phyloP scores from a whole-genome alignment of 140 eudicot genomes.

The Senecio squalidus region DNA sequence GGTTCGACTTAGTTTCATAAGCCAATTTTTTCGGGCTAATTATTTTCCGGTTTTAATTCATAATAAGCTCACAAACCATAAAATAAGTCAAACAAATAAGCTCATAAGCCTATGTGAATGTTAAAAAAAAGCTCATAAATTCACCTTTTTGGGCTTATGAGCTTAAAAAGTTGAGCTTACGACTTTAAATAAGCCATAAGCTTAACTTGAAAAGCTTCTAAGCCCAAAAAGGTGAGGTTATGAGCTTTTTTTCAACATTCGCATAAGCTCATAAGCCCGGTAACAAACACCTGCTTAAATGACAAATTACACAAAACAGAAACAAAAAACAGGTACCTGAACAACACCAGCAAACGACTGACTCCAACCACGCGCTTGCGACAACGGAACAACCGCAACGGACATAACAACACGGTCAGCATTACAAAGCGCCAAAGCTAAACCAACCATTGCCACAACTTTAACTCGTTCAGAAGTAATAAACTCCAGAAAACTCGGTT shows the following conservation, averaged over 20 bases:
- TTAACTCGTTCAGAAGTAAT: constrained; percentile 93
- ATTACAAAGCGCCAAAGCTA: constrained; percentile 87
- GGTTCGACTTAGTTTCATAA: too few relatives aligned
- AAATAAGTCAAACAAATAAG: too few relatives aligned
- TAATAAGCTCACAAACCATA: too few relatives aligned
- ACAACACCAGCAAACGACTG: constrained; percentile 96
- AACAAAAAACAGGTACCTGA: constrained; percentile 47
- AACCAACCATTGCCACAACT: constrained; percentile 88
- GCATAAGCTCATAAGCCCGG: neutral
- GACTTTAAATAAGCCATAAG: too few relatives aligned
- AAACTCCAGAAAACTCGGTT: constrained; percentile 62
- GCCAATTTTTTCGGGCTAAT: too few relatives aligned
- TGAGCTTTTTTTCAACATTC: neutral
- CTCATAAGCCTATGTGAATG: too few relatives aligned
- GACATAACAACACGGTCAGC: constrained; percentile 99
- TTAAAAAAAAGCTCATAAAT: too few relatives aligned
- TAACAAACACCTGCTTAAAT: neutral
- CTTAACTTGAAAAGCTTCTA: too few relatives aligned
- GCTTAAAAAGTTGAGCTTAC: too few relatives aligned
- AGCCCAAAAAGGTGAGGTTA: too few relatives aligned
- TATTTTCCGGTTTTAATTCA: too few relatives aligned
- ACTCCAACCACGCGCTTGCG: constrained; percentile 70
- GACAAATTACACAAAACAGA: neutral
- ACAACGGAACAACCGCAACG: constrained; percentile 84
- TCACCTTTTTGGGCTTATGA: too few relatives aligned